phyloP scores from a whole-genome alignment of 2,329 filamentous ascomycete species.

The Chaetothyriales sp. region DNA sequence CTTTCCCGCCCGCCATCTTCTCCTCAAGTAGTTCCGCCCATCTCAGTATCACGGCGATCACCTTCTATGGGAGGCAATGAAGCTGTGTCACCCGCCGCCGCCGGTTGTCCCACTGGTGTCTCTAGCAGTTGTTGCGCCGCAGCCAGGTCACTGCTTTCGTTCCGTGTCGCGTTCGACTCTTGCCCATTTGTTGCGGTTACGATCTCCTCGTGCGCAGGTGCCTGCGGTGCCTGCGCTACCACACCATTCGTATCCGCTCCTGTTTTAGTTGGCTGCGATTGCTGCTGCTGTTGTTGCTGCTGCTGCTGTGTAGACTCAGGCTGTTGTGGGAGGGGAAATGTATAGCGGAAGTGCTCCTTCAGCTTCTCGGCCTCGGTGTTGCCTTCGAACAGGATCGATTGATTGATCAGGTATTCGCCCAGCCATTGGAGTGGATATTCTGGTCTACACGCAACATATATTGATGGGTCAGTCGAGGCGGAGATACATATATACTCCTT shows the following conservation, averaged over 20 bases:
- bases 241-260: neutral
- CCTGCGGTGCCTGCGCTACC: neutral
- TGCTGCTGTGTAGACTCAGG: neutral
- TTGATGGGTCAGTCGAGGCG: neutral
- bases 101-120: neutral
- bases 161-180: neutral
- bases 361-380: conserved; percentile 16
- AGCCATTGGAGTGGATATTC: conserved; percentile 18
- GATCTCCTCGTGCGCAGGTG: neutral
- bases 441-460: conserved; percentile 7
- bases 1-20: neutral
- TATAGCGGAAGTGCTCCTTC: conserved; percentile 15
- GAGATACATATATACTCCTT: neutral
- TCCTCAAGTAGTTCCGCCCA: conserved; percentile 11
- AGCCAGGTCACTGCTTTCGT: neutral
- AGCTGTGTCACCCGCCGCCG: too few species aligned
- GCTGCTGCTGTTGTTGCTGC: conserved; percentile 2
- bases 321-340: conserved; percentile 10
- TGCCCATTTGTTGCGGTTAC: neutral
- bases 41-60: conserved; percentile 8
- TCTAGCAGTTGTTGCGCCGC: conserved; percentile 1
- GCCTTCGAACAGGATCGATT: conserved; percentile 16
- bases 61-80: conserved; percentile 3
- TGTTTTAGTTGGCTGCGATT: neutral
- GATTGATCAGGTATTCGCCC: conserved; percentile 17